Conservation (phyloP, 768 basidiomycete genomes). For the Trametes meyenii region DNA sequence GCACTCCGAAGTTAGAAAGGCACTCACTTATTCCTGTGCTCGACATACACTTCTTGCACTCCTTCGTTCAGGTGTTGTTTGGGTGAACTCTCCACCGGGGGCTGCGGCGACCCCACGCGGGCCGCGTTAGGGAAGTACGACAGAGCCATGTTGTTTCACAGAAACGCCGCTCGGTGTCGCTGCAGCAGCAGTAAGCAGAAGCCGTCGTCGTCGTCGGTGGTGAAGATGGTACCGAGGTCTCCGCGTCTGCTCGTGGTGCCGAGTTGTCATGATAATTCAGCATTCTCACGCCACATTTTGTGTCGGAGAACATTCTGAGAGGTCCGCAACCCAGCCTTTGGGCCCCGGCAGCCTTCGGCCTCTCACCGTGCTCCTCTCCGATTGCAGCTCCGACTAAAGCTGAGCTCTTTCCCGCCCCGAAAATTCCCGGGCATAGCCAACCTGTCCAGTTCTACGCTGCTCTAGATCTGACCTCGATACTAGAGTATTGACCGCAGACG, state of each 20-base stretch:
- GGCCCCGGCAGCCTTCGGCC: background rate
- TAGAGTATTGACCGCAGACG: too few species aligned
- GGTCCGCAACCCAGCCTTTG: background rate
- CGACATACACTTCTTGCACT: conserved; percentile 75
- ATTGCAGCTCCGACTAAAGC: too few species aligned
- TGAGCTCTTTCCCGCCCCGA: too few species aligned
- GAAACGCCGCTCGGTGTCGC: conserved; percentile 18
- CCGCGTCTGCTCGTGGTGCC: background rate
- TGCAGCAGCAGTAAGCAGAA: conserved; percentile 16
- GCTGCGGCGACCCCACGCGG: conserved; percentile 24
- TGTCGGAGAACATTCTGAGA: background rate
- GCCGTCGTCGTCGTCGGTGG: conserved; percentile 20
- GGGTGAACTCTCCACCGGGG: conserved; percentile 26
- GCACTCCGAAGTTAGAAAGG: background rate
- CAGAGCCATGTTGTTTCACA: conserved; percentile 31
- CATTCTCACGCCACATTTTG: conserved; percentile 16
- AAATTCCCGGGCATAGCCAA: too few species aligned
- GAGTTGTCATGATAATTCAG: conserved; percentile 17
- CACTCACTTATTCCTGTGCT: conserved; percentile 73
- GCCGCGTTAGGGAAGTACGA: conserved; percentile 32
- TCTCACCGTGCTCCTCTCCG: too few species aligned
- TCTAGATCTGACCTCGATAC: too few species aligned
- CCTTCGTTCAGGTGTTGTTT: conserved; percentile 60
- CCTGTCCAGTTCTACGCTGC: too few species aligned
- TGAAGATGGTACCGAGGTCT: conserved; percentile 22